Conservation (phyloP, 2,329 filamentous ascomycete species). For the Huntiella omanensis region DNA sequence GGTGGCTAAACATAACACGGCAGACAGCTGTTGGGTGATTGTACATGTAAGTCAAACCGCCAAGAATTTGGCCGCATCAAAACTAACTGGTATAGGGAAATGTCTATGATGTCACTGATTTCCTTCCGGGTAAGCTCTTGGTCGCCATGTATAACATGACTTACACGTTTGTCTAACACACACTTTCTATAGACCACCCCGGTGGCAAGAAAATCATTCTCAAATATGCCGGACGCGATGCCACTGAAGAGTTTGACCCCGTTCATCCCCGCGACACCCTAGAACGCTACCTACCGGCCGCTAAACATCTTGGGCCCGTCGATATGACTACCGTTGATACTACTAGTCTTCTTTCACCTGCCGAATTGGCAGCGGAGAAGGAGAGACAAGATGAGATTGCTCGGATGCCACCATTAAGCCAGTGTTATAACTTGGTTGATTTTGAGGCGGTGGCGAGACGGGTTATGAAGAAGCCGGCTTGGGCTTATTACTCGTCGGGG, state of each 20-base stretch:
- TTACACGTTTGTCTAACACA: background rate
- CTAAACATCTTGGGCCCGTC: constrained; percentile 76
- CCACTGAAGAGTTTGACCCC: constrained; percentile 77
- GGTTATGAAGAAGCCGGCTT: constrained; percentile 90
- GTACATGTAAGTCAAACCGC: constrained; percentile 39
- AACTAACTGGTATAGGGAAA: constrained; percentile 33
- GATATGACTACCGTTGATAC: constrained; percentile 66
- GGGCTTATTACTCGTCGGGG: constrained; percentile 94
- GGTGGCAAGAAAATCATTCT: constrained; percentile 85
- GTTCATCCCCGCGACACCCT: constrained; percentile 79
- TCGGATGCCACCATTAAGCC: constrained; percentile 59
- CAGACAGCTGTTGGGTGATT: constrained; percentile 82
- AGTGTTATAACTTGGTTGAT: constrained; percentile 88
- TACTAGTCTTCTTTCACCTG: constrained; percentile 29
- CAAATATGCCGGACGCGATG: constrained; percentile 88
- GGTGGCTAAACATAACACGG: constrained; percentile 53
- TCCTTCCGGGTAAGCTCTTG: constrained; percentile 43
- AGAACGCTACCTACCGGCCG: constrained; percentile 62
- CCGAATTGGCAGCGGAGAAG: constrained; percentile 39
- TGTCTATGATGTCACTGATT: constrained; percentile 79
- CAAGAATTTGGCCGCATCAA: background rate
- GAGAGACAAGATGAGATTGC: constrained; percentile 56
- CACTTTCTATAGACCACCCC: constrained; percentile 47
- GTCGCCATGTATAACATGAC: background rate
- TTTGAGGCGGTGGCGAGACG: constrained; percentile 83